These are phyloP conservation scores for Populus nigra DNA, from an alignment of 345 rosid species.

Conservation along the genomic window DNA sequence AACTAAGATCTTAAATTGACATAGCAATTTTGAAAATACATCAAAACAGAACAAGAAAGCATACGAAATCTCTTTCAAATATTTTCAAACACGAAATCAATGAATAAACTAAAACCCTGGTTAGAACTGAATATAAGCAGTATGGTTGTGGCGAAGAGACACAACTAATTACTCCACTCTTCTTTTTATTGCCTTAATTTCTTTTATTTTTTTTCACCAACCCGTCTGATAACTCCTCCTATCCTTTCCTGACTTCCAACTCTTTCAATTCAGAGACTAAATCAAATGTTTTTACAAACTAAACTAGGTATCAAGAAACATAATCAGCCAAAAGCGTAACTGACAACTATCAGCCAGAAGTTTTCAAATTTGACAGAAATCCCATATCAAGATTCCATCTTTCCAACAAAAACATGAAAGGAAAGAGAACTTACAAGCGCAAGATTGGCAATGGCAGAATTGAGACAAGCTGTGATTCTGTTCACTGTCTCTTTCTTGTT, in stretches of 20 bases:
- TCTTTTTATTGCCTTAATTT: not conserved
- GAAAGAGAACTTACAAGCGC: slow-evolving; percentile 45
- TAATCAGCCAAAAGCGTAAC: not conserved
- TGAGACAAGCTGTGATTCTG: slow-evolving; percentile 8
- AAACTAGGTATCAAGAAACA: not conserved
- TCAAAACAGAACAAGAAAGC: not conserved
- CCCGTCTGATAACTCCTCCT: not conserved
- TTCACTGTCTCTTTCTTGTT: slow-evolving; percentile 15
- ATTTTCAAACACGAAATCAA: not conserved
- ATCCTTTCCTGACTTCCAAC: not conserved
- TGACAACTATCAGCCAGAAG: not conserved
- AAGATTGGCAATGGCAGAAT: slow-evolving; percentile 51
- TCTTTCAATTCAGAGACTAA: not conserved
- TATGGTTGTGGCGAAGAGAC: no score
- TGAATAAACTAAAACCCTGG: not conserved
- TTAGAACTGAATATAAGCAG: no score
- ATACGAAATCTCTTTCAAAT: not conserved
- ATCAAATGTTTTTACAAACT: not conserved
- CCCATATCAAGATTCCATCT: not conserved
- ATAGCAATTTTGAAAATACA: not conserved
- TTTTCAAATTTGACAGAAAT: not conserved
- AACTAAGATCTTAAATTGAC: not conserved
- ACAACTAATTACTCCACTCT: not conserved
- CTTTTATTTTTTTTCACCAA: not conserved
- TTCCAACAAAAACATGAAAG: not conserved